Conservation (phyloP, 1,284 basidiomycete species). For the Moesziomyces parantarcticus region DNA sequence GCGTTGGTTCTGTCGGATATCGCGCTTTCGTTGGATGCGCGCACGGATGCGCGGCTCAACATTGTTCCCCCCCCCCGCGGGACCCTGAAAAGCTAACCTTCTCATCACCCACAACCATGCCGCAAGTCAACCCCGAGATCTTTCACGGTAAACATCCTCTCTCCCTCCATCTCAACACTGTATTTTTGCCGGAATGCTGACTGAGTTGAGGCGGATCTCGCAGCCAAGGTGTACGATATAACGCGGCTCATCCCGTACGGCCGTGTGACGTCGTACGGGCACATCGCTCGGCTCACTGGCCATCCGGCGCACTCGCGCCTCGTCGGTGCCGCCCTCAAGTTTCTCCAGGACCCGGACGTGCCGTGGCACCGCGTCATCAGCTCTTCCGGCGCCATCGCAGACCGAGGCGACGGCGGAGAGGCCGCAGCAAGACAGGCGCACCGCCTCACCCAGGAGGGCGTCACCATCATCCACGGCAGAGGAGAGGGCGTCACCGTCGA, state of each 20-base stretch:
- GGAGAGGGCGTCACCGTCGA: conserved; percentile 44
- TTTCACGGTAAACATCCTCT: conserved; percentile 42
- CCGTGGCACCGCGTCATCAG: conserved; percentile 64
- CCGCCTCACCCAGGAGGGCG: conserved; percentile 47
- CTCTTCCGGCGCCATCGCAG: conserved; percentile 59
- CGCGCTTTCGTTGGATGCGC: conserved; percentile 9
- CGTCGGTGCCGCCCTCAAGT: conserved; percentile 62
- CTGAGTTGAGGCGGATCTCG: background rate
- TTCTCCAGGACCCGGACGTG: conserved; percentile 50
- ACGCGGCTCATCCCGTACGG: conserved; percentile 55
- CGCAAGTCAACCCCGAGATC: conserved; percentile 44
- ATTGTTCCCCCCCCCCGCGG: background rate
- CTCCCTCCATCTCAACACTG: background rate
- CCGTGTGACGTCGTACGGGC: conserved; percentile 64
- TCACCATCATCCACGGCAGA: conserved; percentile 45
- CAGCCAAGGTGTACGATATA: conserved; percentile 63
- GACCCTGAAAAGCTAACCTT: background rate
- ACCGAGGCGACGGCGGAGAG: conserved; percentile 63
- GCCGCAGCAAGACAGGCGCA: conserved; percentile 60
- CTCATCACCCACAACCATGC: conserved; percentile 14
- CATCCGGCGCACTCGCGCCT: conserved; percentile 59
- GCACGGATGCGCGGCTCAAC: background rate
- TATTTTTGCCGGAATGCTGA: too few relatives aligned
- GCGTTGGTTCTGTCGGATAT: conserved; percentile 20
- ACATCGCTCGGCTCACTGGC: conserved; percentile 61